Base-by-base conservation (phyloP, 1,139 yeast genomes). In the Protomyces arabidopsidicola region DNA sequence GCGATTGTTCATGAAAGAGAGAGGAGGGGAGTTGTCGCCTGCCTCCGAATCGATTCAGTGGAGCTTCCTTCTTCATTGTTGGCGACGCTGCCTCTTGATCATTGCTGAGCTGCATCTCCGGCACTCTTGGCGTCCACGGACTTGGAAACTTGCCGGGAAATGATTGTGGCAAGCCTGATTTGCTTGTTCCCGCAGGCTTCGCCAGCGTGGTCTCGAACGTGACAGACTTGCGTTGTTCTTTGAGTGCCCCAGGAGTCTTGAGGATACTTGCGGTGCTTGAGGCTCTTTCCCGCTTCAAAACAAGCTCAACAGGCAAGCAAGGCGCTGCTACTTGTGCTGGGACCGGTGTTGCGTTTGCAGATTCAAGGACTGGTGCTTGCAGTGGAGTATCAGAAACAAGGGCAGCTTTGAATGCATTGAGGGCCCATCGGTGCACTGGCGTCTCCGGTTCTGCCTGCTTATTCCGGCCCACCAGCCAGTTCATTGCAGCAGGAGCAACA, bases 131-230 rank as follows among this genome's bases (percentile, higher is more conserved):
- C 3, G 56, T 58, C 52, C 54, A 58, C 2, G 62, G 62, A 31
- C 62, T 58, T 2, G 62, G 62, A 34, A 58, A 58, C n/a, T 53
- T 52, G 45, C 62, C 62, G 2, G 62, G 53, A 52, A 58, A 52
- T 2, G 42, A 38, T 27, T 51, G 53, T 14, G 62, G 62, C 20
- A 58, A 36, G 9, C 53, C 62, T 2, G 62, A 51, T 10, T 42
- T 20, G 16, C 45, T 10, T 22, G 35, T 36, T 14, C 14, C 42
- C 16, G 16, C 16, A 10, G 48, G 48, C 14, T 8, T 38, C 6
- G 42, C 18, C 4, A 51, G 18, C 20, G 35, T 31, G 6, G 56
- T 52, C 12, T 55, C 55, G 31, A 58, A 58, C 9, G 55, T 58
- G 16, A 58, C 62, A 34, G 35, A 38, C 34, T 39, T 39, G 9